A percentile compares a stretch with the other conserved stretches of the same genome.
phyloP scores from a whole-genome alignment of 495 filamentous ascomycete genomes.

The Penicillium simplicissimum region DNA sequence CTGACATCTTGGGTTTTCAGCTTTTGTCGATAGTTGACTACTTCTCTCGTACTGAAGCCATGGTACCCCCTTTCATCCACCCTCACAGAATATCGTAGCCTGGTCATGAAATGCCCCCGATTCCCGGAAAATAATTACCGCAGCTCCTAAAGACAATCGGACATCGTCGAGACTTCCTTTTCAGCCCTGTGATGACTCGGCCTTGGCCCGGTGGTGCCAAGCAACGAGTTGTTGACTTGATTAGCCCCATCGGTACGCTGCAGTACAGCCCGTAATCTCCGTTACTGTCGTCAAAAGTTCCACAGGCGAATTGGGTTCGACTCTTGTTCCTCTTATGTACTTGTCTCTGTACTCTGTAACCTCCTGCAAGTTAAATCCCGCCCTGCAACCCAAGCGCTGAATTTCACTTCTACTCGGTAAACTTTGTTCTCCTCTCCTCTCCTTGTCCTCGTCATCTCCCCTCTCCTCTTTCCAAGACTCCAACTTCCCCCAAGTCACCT shows the following conservation, averaged over 20 bases:
- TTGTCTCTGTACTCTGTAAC: not conserved
- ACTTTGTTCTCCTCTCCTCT: constrained; percentile 24
- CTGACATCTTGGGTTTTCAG: too few relatives aligned
- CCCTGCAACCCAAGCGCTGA: not conserved
- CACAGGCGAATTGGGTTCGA: not conserved
- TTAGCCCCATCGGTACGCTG: not conserved
- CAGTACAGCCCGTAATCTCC: not conserved
- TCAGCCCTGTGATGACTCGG: constrained; percentile 5
- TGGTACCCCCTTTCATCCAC: too few relatives aligned
- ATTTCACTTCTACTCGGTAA: constrained; percentile 11
- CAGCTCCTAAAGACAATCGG: too few relatives aligned
- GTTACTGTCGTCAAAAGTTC: not conserved
- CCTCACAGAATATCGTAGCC: too few relatives aligned
- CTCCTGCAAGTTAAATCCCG: not conserved
- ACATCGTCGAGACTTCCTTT: too few relatives aligned
- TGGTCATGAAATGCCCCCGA: too few relatives aligned
- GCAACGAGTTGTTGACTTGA: not conserved
- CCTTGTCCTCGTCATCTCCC: constrained; percentile 13
- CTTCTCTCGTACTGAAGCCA: too few relatives aligned
- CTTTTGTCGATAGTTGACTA: too few relatives aligned
- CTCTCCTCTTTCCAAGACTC: constrained; percentile 4
- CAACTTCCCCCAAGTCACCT: not conserved
- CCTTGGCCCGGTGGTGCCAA: not conserved
- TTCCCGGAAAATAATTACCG: too few relatives aligned
- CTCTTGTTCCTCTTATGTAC: not conserved